Base-by-base conservation (phyloP, 2,329 filamentous ascomycete species). In the Pseudogymnoascus sp. region DNA sequence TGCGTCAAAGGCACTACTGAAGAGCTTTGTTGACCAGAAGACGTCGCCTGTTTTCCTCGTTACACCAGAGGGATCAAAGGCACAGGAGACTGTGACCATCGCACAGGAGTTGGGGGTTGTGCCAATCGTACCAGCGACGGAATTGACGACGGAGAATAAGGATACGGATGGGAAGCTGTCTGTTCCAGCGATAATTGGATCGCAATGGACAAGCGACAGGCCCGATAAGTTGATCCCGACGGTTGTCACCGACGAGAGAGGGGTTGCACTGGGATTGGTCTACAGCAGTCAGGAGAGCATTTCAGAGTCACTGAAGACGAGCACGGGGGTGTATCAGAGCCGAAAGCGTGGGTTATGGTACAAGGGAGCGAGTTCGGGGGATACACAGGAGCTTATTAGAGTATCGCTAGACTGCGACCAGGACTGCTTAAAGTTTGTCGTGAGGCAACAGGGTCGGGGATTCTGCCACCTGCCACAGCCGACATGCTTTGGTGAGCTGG, bases 391-490 rank as follows among this genome's bases (percentile, higher is more conserved):
- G 75, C 81, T 99, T 60, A 81, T 97, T 21, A 87, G 87, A 64
- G 83, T 99, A 67, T 88, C 89, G 0, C 80, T 96, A 62, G 95
- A 99, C 76, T 99, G 95, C 75, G 95, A 99, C 75, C 88, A 88
- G 67, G 95, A 99, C 75, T 96, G 93, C 64, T 77, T 99, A 70
- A 88, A 90, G 68, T 97, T 97, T 74, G 84, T 91, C 13, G 93
- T 97, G 46, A 88, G 85, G 69, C 95, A 99, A 75, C 91, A 89
- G 74, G 95, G 95, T 33, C 83, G 88, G 80, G 84, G 87, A 9
- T 99, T 99, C 83, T 99, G 95, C 73, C 95, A 99, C 77, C 81
- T 97, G 40, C 89, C 92, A 60, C 96, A 93, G 63, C 88, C 91
- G 60, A 92, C 91, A 64, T 99, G 95, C 78, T 97, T 97, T 72